Base-by-base conservation (phyloP, 257 asterid species). In the Nicotiana tomentosiformis region DNA sequence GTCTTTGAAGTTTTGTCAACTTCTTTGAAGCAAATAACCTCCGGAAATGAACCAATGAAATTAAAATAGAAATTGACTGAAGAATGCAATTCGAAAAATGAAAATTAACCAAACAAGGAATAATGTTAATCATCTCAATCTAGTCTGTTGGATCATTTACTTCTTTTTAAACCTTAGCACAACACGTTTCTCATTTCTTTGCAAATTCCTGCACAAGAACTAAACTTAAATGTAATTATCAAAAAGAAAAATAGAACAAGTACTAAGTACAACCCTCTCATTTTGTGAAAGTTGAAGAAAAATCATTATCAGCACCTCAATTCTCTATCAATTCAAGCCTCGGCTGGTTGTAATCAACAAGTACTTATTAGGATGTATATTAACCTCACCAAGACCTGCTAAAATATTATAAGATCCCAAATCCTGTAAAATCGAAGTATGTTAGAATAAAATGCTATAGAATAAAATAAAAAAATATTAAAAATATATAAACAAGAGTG, bases 1-100 rank as follows among this genome's bases (percentile, higher is more conserved):
- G 35, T 32, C 35, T 32, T 32, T 32, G 35, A 32, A 32, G 4
- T 32, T 32, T 32, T 32, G 4, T 32, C 35, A 32, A 3, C 35
- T 32, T 32, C 35, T 32, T 32, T 32, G 35, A 32, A 32, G 35
- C 35, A 32, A 32, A 32, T 32, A 32, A 32, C 85, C 57, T 85
- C 80, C 0, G 94, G 94, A 43, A 91, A 84, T 26, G 89, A 81
- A 80, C 94, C 94, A 49, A 70, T 85, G 23, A 91, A 77, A 58
- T 81, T 88, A 81, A n/a, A n/a, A 16, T 12, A 26, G 4, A 39
- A 61, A 61, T 4, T 6, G 26, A 37, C 16, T 46, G 61, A 39
- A 62, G 83, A 14, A 39, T 35, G 39, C 83, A 80, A 20, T 80
- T n/a, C 20, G 39, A 60, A 12, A 80, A 80, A 23, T 37, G 29